Percentiles rank a stretch among this genome's conserved stretches.
These are phyloP conservation scores for Pterulicium gracile DNA, from an alignment of 1,284 basidiomycete species.

Conservation along the genomic window DNA sequence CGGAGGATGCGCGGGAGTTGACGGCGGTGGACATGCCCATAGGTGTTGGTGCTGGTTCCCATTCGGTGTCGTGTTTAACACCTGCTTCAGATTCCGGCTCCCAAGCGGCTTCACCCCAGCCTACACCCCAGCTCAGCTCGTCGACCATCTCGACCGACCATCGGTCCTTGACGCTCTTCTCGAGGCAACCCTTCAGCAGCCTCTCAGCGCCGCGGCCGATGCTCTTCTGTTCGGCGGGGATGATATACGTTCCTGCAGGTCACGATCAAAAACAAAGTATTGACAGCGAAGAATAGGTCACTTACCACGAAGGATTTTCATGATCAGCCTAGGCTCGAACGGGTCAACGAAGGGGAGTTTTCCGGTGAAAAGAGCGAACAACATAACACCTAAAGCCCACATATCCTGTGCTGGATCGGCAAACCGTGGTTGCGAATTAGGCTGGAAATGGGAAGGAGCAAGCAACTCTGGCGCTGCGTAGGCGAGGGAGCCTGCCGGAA, in stretches of 20 bases:
- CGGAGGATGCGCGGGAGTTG: background rate
- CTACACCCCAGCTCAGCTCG: constrained; percentile 70
- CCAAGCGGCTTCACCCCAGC: constrained; percentile 48
- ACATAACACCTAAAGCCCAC: constrained; percentile 86
- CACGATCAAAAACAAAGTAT: constrained; percentile 8
- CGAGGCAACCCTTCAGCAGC: constrained; percentile 67
- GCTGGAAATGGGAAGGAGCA: constrained; percentile 20
- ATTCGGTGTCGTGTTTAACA: background rate
- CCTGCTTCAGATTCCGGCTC: constrained; percentile 14
- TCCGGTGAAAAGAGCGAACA: constrained; percentile 76
- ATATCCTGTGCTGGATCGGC: constrained; percentile 76
- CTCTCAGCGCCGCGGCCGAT: constrained; percentile 64
- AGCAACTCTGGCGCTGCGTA: constrained; percentile 69
- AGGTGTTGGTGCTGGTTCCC: background rate
- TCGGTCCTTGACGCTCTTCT: constrained; percentile 42
- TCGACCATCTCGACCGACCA: constrained; percentile 74
- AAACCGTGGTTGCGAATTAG: constrained; percentile 16
- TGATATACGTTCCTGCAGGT: constrained; percentile 41
- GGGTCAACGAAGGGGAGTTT: constrained; percentile 76
- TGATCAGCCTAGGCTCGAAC: constrained; percentile 82
- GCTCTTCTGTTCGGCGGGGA: constrained; percentile 29
- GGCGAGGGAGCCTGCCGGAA: constrained; percentile 80
- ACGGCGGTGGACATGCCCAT: background rate
- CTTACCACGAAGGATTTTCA: constrained; percentile 82
- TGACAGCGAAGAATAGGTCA: constrained; percentile 13